Base-by-base conservation (phyloP, 2,329 filamentous ascomycete species). In the Ophiostoma sp. region DNA sequence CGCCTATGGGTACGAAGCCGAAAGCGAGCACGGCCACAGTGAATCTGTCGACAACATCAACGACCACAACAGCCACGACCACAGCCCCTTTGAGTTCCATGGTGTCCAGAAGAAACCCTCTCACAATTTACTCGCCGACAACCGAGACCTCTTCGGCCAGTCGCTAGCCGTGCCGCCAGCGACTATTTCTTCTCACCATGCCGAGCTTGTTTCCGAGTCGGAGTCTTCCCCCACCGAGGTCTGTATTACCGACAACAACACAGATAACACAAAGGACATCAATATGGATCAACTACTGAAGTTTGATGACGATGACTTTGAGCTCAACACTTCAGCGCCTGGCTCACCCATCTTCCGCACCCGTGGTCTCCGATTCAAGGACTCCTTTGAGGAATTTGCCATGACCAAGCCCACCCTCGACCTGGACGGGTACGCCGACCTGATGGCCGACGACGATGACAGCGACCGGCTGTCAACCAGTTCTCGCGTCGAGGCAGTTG, bases 351-450 rank as follows among this genome's bases (percentile, higher is more conserved):
- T 48, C 8, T 22, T 52, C 33, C 25, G 25, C 19, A 50, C 8
- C 9, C 12, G 19, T 9, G 45, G 66, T n/a, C 42, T 69, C 45
- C n/a, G n/a, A 11, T 69, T 69, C 66, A 50, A 36, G 45, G 28
- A 50, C n/a, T 73, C 71, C 0, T 70, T 52, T 39, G 71, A 74
- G 3, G 73, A 72, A 9, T 74, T 74, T 42, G 70, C 73, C 39
- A 68, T 48, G 31, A 71, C 71, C 8, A 72, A 72, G 36, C 71
- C 73, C 1, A 36, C 50, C 3, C 19, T 74, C 11, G 71, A 72
- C 15, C 17, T 72, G 5, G 73, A 72, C 17, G 73, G 70, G 15
- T 55, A 61, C 28, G 22, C 22, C 2, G 71, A 71, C 12, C 6
- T 28, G 15, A 42, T 19, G 12, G 31, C 28, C 22, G 25, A 64